phyloP scores from a whole-genome alignment of 306 rosid genomes.

The Trifolium dubium region DNA sequence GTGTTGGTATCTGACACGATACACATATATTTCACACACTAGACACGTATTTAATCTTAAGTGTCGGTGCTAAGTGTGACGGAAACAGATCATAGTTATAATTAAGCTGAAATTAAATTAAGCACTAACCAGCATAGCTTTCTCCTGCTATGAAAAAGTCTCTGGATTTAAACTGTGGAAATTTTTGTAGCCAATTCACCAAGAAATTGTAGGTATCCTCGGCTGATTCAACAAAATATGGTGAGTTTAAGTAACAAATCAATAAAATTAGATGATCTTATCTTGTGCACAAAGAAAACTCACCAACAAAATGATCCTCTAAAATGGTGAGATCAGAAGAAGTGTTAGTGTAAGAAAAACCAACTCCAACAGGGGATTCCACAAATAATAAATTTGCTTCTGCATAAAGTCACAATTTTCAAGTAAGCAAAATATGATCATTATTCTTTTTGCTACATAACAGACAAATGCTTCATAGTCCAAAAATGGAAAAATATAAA shows the following conservation, averaged over 20 bases:
- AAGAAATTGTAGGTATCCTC: constrained; percentile 66
- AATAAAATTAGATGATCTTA: constrained; percentile 9
- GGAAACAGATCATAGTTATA: not conserved
- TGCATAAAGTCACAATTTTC: constrained; percentile 38
- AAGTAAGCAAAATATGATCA: constrained; percentile 8
- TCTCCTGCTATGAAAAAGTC: constrained; percentile 66
- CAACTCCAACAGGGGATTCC: constrained; percentile 71
- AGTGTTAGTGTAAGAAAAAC: constrained; percentile 61
- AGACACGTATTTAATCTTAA: not conserved
- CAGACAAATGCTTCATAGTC: not conserved
- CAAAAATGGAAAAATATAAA: not conserved
- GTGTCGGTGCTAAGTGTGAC: not conserved
- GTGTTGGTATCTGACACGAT: not conserved
- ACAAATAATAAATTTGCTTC: constrained; percentile 63
- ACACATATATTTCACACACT: not conserved
- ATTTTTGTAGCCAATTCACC: constrained; percentile 62
- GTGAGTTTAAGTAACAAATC: not conserved
- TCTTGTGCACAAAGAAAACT: constrained; percentile 28
- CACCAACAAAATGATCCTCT: constrained; percentile 61
- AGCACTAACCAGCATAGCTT: constrained; percentile 59
- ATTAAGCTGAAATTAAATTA: constrained; percentile 13
- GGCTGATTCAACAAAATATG: constrained; percentile 46
- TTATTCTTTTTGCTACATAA: not conserved
- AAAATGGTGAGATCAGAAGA: constrained; percentile 62
- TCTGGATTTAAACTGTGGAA: constrained; percentile 54